Percentiles rank a stretch among this genome's conserved stretches.
phyloP scores from a whole-genome alignment of 2,329 filamentous ascomycete genomes.

The Colletotrichum chrysophilum region DNA sequence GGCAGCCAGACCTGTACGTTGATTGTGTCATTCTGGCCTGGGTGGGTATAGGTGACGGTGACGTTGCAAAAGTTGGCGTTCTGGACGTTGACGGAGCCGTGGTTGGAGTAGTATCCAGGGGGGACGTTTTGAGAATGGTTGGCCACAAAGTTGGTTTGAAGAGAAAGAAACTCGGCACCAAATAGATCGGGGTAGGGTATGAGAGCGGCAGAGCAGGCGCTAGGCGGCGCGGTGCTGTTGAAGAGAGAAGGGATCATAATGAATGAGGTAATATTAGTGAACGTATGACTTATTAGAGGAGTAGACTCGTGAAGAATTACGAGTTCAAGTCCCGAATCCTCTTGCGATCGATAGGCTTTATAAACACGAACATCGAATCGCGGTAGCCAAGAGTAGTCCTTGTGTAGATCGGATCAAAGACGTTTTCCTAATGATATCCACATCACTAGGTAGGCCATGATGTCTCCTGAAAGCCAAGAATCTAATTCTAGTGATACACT shows the following conservation, averaged over 20 bases:
- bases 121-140: neutral
- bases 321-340: neutral
- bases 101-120: neutral
- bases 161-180: neutral
- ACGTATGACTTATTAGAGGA: neutral
- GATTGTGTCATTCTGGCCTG: neutral
- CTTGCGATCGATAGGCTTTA: neutral
- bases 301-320: neutral
- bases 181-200: neutral
- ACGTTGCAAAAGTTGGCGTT: neutral
- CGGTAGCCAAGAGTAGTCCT: neutral
- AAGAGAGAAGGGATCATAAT: neutral
- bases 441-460: too few relatives aligned
- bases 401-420: neutral
- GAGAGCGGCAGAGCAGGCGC: neutral
- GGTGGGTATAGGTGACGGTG: neutral
- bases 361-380: neutral
- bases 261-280: neutral
- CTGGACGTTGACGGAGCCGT: neutral
- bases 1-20: neutral
- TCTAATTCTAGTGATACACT: neutral
- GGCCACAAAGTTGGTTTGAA: neutral
- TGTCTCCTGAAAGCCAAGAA: neutral
- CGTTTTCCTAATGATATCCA: neutral
- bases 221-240: neutral